These are phyloP conservation scores for Aspergillus diversus DNA, from an alignment of 495 filamentous ascomycete genomes.

Conservation along the genomic window DNA sequence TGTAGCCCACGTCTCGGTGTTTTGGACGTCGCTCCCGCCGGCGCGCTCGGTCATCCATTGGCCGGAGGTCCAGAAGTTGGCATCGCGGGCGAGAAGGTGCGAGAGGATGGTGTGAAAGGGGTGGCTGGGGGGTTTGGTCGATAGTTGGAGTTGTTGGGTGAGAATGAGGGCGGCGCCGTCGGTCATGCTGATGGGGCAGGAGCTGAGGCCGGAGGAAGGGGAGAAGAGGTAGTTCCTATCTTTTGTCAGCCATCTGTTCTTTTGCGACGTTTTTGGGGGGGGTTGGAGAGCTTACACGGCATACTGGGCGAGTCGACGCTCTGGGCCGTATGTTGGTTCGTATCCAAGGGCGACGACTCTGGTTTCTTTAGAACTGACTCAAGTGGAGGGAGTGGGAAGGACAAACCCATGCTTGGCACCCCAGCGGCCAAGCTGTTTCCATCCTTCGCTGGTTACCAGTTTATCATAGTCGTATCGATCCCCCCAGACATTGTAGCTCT, in stretches of 20 bases:
- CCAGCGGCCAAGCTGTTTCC: slow-evolving; percentile 44
- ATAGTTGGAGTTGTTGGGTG: slow-evolving; percentile 56
- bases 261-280: neutral
- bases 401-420: slow-evolving; percentile 35
- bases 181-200: slow-evolving; percentile 71
- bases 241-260: neutral
- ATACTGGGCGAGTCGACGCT: slow-evolving; percentile 47
- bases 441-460: slow-evolving; percentile 46
- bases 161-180: slow-evolving; percentile 71
- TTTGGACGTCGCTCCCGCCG: slow-evolving; percentile 73
- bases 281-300: slow-evolving; percentile 27
- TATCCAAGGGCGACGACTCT: slow-evolving; percentile 50
- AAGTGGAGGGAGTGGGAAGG: neutral
- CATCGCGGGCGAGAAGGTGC: slow-evolving; percentile 54
- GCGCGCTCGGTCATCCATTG: slow-evolving; percentile 89
- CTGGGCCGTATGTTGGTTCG: slow-evolving; percentile 29
- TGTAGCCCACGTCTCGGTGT: slow-evolving; percentile 68
- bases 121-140: slow-evolving; percentile 28
- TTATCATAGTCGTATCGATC: slow-evolving; percentile 42
- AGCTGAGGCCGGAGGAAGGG: slow-evolving; percentile 61
- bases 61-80: slow-evolving; percentile 73
- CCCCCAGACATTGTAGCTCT: slow-evolving; percentile 44
- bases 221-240: slow-evolving; percentile 67
- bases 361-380: neutral
- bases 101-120: slow-evolving; percentile 56